phyloP scores from a whole-genome alignment of 192 early-diverging fungal species.

The Backusella australiensis region DNA sequence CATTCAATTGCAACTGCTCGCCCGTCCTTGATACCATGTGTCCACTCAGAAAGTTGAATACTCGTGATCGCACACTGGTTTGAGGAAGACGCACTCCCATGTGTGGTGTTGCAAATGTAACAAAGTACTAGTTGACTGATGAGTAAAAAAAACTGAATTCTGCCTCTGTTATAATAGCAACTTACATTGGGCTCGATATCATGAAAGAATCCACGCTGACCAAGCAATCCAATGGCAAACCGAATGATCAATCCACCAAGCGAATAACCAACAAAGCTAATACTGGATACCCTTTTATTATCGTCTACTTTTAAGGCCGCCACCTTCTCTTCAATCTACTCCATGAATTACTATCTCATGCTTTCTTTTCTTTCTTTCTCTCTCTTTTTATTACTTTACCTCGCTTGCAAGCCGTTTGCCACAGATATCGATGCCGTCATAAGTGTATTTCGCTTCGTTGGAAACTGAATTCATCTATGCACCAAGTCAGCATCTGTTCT shows the following conservation, averaged over 20 bases:
- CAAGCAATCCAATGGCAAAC: conserved; percentile 49
- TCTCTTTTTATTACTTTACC: conserved; percentile 21
- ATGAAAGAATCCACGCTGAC: conserved; percentile 50
- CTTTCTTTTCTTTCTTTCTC: not conserved
- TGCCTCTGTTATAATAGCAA: not conserved
- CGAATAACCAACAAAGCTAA: conserved; percentile 56
- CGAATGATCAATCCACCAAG: conserved; percentile 56
- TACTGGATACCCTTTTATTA: conserved; percentile 6
- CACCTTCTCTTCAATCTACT: not conserved
- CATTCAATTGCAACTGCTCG: conserved; percentile 47
- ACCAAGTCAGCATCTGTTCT: not conserved
- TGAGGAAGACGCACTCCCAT: conserved; percentile 43
- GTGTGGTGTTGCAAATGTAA: conserved; percentile 61
- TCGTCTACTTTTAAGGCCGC: conserved; percentile 11
- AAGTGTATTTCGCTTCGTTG: conserved; percentile 50
- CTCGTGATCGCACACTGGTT: conserved; percentile 14
- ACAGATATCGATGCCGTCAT: conserved; percentile 59
- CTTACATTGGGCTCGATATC: conserved; percentile 45
- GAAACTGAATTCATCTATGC: conserved; percentile 42
- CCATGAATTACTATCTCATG: not conserved
- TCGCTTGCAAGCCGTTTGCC: conserved; percentile 45
- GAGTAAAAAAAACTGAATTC: too few relatives aligned
- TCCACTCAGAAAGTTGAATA: conserved; percentile 44
- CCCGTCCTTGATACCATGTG: conserved; percentile 48
- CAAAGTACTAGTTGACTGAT: conserved; percentile 25